Conservation (phyloP, 192 early-diverging fungal species). For the Backusella mclennaniae region DNA sequence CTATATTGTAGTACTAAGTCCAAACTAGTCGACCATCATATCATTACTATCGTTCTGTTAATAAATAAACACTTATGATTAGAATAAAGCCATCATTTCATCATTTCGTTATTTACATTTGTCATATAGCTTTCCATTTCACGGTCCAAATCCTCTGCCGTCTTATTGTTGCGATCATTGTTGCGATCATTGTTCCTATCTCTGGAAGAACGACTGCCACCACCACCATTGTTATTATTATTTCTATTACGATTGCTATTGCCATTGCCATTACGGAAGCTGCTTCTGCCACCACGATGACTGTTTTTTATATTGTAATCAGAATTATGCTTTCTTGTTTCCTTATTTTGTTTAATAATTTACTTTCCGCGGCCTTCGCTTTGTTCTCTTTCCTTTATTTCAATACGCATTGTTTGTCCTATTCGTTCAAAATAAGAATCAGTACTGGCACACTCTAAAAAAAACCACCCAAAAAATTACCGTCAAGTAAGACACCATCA, state of each 20-base stretch:
- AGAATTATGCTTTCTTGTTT: neutral
- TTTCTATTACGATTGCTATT: neutral
- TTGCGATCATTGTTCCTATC: neutral
- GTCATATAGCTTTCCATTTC: conserved; percentile 61
- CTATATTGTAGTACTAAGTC: neutral
- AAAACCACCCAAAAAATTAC: conserved; percentile 21
- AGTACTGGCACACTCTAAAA: neutral
- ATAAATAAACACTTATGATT: neutral
- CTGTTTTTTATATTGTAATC: neutral
- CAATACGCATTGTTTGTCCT: conserved; percentile 32
- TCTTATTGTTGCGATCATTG: conserved; percentile 3
- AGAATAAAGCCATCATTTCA: too few species aligned
- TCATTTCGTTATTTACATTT: conserved; percentile 12
- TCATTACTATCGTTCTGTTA: conserved; percentile 13
- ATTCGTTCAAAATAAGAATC: neutral
- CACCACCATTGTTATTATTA: conserved; percentile 3
- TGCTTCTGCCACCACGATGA: neutral
- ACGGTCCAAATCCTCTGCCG: conserved; percentile 47
- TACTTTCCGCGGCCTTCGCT: neutral
- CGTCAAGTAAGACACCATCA: conserved; percentile 50
- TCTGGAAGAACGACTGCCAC: neutral
- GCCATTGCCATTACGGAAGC: neutral
- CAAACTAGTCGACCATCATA: conserved; percentile 9
- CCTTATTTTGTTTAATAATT: neutral
- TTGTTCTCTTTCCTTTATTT: neutral